phyloP scores from a whole-genome alignment of 2,329 filamentous ascomycete genomes.

The Colletotrichum agaves region DNA sequence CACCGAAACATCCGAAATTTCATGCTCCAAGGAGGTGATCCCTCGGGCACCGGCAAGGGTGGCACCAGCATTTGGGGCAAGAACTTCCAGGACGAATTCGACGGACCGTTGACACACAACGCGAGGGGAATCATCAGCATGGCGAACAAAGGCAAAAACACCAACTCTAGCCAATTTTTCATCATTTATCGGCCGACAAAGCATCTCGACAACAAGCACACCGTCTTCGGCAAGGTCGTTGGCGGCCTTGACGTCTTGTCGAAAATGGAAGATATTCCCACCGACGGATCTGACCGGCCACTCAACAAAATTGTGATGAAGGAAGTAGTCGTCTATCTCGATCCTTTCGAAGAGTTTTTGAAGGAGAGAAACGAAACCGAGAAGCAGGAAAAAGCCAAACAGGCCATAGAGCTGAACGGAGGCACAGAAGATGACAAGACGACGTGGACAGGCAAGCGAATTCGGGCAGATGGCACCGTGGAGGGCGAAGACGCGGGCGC shows the following conservation, averaged over 20 bases:
- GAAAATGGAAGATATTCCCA: slow-evolving; percentile 80
- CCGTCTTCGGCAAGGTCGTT: slow-evolving; percentile 91
- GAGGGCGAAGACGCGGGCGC: slow-evolving; percentile 55
- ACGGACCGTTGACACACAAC: slow-evolving; percentile 88
- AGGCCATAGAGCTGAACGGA: slow-evolving; percentile 71
- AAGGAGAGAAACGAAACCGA: slow-evolving; percentile 77
- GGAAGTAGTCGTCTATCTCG: slow-evolving; percentile 86
- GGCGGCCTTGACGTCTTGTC: slow-evolving; percentile 78
- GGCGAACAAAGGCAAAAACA: slow-evolving; percentile 99
- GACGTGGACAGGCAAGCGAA: slow-evolving; percentile 96
- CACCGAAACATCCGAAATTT: slow-evolving; percentile 96
- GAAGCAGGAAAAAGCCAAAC: slow-evolving; percentile 64
- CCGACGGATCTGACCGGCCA: slow-evolving; percentile 80
- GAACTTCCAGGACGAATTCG: slow-evolving; percentile 93
- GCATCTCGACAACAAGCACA: slow-evolving; percentile 95
- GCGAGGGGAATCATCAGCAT: slow-evolving; percentile 84
- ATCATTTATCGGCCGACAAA: slow-evolving; percentile 86
- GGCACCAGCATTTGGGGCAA: slow-evolving; percentile 93
- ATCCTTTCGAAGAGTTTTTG: slow-evolving; percentile 95
- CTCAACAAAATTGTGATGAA: slow-evolving; percentile 82
- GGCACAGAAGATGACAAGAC: slow-evolving; percentile 88
- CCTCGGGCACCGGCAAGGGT: slow-evolving; percentile 90
- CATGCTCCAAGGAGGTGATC: slow-evolving; percentile 98
- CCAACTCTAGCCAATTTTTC: slow-evolving; percentile 95
- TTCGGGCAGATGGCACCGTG: slow-evolving; percentile 74